Evolutionary conservation across 2,329 filamentous ascomycete species (phyloP), one percentile per base, ranked within the genome.

Genomic region (Neonectria coccinea): DNA sequence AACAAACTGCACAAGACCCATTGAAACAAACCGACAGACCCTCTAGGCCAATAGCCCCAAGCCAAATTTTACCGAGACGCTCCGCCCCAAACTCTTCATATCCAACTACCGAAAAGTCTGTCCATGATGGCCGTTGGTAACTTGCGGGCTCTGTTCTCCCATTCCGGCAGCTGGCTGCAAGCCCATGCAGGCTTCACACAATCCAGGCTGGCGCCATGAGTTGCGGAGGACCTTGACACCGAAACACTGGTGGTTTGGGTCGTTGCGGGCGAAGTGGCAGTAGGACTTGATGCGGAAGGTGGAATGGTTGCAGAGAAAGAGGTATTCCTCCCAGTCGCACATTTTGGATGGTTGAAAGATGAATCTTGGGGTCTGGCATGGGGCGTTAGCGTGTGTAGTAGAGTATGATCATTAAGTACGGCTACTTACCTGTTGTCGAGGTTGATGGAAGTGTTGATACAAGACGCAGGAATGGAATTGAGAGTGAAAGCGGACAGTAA

Each of bases 221-320:
- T 88, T 81, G 25, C 88, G 85, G 64, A 92, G 83, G 42, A 86
- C 86, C 79, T 91, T 90, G 59, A 92, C 86, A 11, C 88, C 84
- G 68, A 86, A 87, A 77, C 92, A 94, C 70, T 88, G 83, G 75
- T 94, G 91, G 66, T 86, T 83, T 1, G 87, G 87, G 70, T 93
- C 89, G 74, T 92, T 92, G 63, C 92, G 89, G 6, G 91, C 90
- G 69, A 88, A 89, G 78, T 94, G 92, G 77, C 92, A 94, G 77
- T 92, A 86, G 25, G 87, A 88, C 73, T 89, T 88, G 31, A 92
- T 81, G 20, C 88, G 85, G 27, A 84, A 78, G 16, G 81, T 79
- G 5, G 82, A 84, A 79, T 93, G 91, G 31, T 83, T 83, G 80
- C 91, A 94, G 56, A 76, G 79, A 75, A 91, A 93, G 64, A 87